Conservation (phyloP, 1,284 basidiomycete genomes). For the Testicularia cyperi region DNA sequence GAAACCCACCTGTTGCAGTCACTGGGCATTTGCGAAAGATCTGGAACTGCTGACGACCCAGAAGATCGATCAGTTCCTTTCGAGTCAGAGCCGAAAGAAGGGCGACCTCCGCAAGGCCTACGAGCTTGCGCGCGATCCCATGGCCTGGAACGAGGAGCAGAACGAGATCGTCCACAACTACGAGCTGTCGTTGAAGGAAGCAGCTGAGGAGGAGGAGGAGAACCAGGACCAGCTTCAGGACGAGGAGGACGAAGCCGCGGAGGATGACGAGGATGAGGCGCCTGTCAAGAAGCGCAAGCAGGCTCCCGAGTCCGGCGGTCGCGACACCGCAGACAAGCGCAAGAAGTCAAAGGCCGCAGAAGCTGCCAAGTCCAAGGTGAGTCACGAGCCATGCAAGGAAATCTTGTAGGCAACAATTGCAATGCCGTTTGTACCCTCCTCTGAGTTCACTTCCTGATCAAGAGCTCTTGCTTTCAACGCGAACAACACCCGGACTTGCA, state of each 20-base stretch:
- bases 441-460: too few species aligned
- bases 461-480: too few species aligned
- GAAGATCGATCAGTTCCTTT: constrained; percentile 82
- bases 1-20: constrained; percentile 66
- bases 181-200: constrained; percentile 65
- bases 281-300: constrained; percentile 59
- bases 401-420: too few species aligned
- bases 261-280: constrained; percentile 65
- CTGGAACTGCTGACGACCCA: constrained; percentile 75
- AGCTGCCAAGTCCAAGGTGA: constrained; percentile 19
- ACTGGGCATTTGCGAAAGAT: constrained; percentile 82
- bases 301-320: constrained; percentile 15
- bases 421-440: too few species aligned
- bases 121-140: constrained; percentile 77
- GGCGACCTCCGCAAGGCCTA: constrained; percentile 79
- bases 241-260: constrained; percentile 71
- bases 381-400: too few species aligned
- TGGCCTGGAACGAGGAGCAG: constrained; percentile 61
- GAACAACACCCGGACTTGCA: too few species aligned
- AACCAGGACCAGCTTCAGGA: constrained; percentile 64
- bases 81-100: constrained; percentile 71
- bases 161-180: constrained; percentile 37
- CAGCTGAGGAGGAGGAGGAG: constrained; percentile 64
- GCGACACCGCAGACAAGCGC: constrained; percentile 34
- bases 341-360: constrained; percentile 35